A percentile compares a stretch with the other conserved stretches of the same genome.
phyloP scores from a whole-genome alignment of 2,329 filamentous ascomycete species.

The Lasiodiplodia sp. region DNA sequence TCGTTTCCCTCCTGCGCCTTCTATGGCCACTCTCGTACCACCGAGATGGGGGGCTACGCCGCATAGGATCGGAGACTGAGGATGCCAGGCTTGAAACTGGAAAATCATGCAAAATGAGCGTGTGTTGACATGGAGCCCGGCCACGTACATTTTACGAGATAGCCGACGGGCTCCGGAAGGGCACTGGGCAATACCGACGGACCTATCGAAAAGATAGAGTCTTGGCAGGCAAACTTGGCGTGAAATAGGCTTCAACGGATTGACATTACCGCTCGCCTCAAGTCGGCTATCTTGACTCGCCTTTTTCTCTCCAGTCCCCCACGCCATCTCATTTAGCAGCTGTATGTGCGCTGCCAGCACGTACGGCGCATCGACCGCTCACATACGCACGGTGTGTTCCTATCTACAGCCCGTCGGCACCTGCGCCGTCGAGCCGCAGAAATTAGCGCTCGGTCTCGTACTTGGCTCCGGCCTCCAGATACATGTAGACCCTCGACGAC shows the following conservation, averaged over 20 bases:
- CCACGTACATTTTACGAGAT: not conserved
- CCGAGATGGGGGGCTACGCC: no score
- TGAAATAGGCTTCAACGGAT: not conserved
- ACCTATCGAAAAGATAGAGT: not conserved
- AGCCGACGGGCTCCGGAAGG: not conserved
- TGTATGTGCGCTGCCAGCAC: not conserved
- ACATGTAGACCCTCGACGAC: not conserved
- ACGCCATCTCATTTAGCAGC: not conserved
- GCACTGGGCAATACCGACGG: not conserved
- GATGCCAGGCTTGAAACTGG: no score
- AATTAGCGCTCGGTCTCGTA: not conserved
- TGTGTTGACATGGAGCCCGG: not conserved
- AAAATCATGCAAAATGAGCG: no score
- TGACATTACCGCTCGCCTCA: constrained; percentile 7
- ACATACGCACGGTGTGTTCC: not conserved
- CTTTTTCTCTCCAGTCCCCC: not conserved
- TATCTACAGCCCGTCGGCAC: not conserved
- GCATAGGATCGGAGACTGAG: no score
- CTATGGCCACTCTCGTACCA: no score
- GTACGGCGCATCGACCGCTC: not conserved
- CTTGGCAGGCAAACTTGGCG: not conserved
- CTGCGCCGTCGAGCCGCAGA: not conserved
- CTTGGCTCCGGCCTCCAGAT: not conserved
- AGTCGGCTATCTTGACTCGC: constrained; percentile 5
- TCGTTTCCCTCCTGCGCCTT: not conserved